These are phyloP conservation scores for Xylaria flabelliformis DNA, from an alignment of 495 filamentous ascomycete genomes.

Conservation along the genomic window DNA sequence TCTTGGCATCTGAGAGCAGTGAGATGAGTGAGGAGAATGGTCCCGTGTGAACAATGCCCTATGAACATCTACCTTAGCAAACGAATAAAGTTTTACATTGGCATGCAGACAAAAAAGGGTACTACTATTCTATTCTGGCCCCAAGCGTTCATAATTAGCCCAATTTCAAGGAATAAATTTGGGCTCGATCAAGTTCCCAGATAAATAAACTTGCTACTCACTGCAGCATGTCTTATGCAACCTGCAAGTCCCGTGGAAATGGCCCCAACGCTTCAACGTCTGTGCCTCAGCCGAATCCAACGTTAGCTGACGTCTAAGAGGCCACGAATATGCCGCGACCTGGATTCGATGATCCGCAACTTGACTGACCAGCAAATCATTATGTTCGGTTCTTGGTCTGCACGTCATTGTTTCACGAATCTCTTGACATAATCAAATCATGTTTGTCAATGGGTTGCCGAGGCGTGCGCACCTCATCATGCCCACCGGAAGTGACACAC, in stretches of 20 bases:
- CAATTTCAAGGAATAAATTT: neutral
- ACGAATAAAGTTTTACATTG: slow-evolving; percentile 2
- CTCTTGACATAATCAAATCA: neutral
- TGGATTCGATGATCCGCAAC: slow-evolving; percentile 3
- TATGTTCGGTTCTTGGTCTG: neutral
- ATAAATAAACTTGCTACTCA: neutral
- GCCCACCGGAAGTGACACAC: neutral
- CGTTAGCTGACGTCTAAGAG: slow-evolving; percentile 13
- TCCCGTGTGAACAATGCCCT: neutral
- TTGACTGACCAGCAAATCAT: neutral
- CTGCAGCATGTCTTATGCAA: slow-evolving; percentile 1
- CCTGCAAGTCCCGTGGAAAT: slow-evolving; percentile 5
- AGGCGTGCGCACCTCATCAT: slow-evolving; percentile 7
- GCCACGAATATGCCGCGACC: slow-evolving; percentile 7
- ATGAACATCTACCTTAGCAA: neutral
- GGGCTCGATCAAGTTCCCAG: neutral
- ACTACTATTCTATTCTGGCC: neutral
- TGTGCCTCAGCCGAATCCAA: slow-evolving; percentile 9
- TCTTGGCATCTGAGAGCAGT: neutral
- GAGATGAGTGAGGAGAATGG: neutral
- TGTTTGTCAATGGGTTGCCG: neutral
- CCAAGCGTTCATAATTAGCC: neutral
- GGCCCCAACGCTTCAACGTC: neutral
- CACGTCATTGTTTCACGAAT: slow-evolving; percentile 14
- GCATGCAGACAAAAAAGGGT: neutral